These are phyloP conservation scores for Diaporthe nobilis DNA, from an alignment of 2,329 filamentous ascomycete genomes.

Conservation along the genomic window DNA sequence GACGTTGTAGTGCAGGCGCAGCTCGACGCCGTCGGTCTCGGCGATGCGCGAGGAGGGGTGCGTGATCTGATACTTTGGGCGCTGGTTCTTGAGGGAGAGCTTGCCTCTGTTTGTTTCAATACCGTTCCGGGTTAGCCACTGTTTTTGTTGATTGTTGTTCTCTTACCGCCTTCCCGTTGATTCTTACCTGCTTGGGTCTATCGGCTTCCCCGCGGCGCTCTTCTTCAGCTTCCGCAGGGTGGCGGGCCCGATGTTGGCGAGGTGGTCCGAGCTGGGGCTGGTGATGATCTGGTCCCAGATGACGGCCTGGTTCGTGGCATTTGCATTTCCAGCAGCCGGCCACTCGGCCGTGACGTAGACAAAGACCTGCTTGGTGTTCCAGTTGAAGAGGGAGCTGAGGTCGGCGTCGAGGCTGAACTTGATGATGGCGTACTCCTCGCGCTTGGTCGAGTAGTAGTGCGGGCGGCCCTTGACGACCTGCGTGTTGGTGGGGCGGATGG, in stretches of 20 bases:
- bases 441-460: constrained; percentile 94
- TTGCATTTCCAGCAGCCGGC: constrained; percentile 57
- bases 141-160: too few relatives aligned
- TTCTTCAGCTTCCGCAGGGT: constrained; percentile 74
- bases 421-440: constrained; percentile 96
- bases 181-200: constrained; percentile 70
- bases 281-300: constrained; percentile 98
- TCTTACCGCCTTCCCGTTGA: constrained; percentile 33
- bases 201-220: constrained; percentile 71
- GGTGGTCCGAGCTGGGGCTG: constrained; percentile 74
- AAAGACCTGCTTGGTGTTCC: constrained; percentile 99
- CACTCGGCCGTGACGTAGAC: constrained; percentile 92
- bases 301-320: constrained; percentile 78
- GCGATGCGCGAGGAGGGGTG: constrained; percentile 87
- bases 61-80: constrained; percentile 97
- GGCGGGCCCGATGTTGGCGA: constrained; percentile 71
- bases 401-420: constrained; percentile 95
- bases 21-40: constrained; percentile 78
- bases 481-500: constrained; percentile 78
- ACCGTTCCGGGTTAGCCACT: background rate
- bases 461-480: constrained; percentile 94
- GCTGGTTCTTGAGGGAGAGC: constrained; percentile 84
- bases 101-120: constrained; percentile 69
- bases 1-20: constrained; percentile 94
- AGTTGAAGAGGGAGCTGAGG: constrained; percentile 92